phyloP scores from a whole-genome alignment of 2,329 filamentous ascomycete species.

The Hirsutella minnesotensis region DNA sequence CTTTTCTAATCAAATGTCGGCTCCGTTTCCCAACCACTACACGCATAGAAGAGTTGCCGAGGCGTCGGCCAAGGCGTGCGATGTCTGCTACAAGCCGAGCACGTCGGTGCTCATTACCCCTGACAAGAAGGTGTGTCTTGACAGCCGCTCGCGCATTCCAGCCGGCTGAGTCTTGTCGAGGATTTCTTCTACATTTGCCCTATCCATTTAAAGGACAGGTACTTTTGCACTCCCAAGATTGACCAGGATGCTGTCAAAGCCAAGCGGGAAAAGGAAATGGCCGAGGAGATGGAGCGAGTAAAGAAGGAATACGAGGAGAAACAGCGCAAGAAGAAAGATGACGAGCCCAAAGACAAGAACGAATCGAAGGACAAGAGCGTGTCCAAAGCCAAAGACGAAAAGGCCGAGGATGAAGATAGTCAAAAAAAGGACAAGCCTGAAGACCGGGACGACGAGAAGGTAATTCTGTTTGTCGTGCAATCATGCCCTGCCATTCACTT shows the following conservation, averaged over 20 bases:
- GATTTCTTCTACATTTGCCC: conserved; percentile 91
- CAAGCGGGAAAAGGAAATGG: conserved; percentile 48
- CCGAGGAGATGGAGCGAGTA: conserved; percentile 50
- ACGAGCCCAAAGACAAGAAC: conserved; percentile 41
- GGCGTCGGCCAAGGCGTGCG: conserved; percentile 69
- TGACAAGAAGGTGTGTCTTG: conserved; percentile 61
- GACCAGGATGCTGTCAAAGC: conserved; percentile 54
- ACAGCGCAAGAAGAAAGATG: conserved; percentile 55
- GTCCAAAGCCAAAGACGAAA: conserved; percentile 19
- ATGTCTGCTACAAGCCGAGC: conserved; percentile 83
- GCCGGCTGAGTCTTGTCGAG: conserved; percentile 11
- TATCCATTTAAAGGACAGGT: conserved; percentile 67
- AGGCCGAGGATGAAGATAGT: conserved; percentile 6
- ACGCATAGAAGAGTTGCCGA: conserved; percentile 80
- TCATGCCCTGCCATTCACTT: background rate
- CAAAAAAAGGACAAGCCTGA: conserved; percentile 14
- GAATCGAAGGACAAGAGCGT: conserved; percentile 13
- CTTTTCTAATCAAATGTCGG: conserved; percentile 6
- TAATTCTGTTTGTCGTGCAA: too few species aligned
- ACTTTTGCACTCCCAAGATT: conserved; percentile 67
- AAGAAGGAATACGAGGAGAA: conserved; percentile 72
- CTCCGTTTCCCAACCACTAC: conserved; percentile 62
- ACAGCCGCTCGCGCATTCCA: background rate
- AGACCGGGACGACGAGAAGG: conserved; percentile 15
- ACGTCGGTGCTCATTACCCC: conserved; percentile 79